A percentile compares a stretch with the other conserved stretches of the same genome.
Evolutionary conservation across 805 yeast species (phyloP).

Genomic region (Ogataea kodamae): DNA sequence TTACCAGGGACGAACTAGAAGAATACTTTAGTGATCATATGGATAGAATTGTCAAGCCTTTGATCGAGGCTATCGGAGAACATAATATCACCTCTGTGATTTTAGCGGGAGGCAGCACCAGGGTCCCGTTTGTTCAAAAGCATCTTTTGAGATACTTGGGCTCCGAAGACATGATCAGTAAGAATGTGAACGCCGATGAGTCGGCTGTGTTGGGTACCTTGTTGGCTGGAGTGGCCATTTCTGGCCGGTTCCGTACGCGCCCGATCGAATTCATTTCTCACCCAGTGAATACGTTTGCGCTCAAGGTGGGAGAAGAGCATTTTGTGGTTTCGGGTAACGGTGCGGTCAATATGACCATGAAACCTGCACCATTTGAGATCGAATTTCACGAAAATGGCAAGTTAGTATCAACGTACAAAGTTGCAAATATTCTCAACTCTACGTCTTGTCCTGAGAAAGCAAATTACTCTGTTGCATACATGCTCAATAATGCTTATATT

Average conservation of each 20-base stretch:
- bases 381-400: slow-evolving; percentile 34
- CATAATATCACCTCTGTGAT: slow-evolving; percentile 52
- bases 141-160: slow-evolving; percentile 53
- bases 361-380: slow-evolving; percentile 28
- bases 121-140: slow-evolving; percentile 84
- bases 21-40: slow-evolving; percentile 43
- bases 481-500: slow-evolving; percentile 33
- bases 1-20: slow-evolving; percentile 85
- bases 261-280: slow-evolving; percentile 59
- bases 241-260: slow-evolving; percentile 63
- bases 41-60: slow-evolving; percentile 49
- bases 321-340: slow-evolving; percentile 34
- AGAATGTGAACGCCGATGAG: slow-evolving; percentile 93
- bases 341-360: slow-evolving; percentile 33
- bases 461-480: slow-evolving; percentile 27
- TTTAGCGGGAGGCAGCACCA: slow-evolving; percentile 84
- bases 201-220: slow-evolving; percentile 89
- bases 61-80: slow-evolving; percentile 41
- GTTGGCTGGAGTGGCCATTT: slow-evolving; percentile 71
- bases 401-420: slow-evolving; percentile 10
- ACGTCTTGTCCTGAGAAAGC: slow-evolving; percentile 39
- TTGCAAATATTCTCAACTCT: slow-evolving; percentile 25
- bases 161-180: slow-evolving; percentile 55
- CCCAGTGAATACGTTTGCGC: slow-evolving; percentile 46
- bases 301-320: slow-evolving; percentile 28